Evolutionary conservation across 208 protist species (phyloP).

Genomic region (Leishmania martiniquensis): DNA sequence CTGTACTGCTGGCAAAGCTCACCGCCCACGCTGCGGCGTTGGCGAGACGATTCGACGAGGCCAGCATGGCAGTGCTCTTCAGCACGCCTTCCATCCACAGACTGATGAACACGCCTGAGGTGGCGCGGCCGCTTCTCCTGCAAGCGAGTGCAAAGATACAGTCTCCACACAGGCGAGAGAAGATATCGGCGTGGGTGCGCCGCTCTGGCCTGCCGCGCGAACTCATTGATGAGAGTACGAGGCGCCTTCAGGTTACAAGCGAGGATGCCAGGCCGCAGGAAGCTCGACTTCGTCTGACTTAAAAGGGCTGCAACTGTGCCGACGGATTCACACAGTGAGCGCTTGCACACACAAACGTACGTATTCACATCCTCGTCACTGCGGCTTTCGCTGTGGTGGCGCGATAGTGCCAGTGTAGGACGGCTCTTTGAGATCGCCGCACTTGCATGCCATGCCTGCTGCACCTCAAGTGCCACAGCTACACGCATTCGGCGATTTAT

Average conservation of each 20-base stretch:
- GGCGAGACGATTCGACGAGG: slow-evolving; percentile 63
- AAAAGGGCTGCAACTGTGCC: not conserved
- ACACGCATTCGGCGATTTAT: not conserved
- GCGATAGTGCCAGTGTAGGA: not conserved
- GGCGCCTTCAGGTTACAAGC: slow-evolving; percentile 20
- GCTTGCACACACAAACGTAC: too few species aligned
- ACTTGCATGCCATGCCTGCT: not conserved
- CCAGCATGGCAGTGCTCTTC: slow-evolving; percentile 68
- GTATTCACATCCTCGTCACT: not conserved
- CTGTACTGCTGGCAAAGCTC: slow-evolving; percentile 54
- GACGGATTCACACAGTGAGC: not conserved
- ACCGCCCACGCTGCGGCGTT: slow-evolving; percentile 50
- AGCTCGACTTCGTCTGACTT: slow-evolving; percentile 26
- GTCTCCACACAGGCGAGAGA: slow-evolving; percentile 52
- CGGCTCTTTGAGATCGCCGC: not conserved
- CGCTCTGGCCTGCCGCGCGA: slow-evolving; percentile 65
- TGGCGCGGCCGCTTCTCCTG: slow-evolving; percentile 70
- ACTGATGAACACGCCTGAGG: slow-evolving; percentile 43
- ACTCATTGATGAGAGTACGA: slow-evolving; percentile 27
- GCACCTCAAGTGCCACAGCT: not conserved
- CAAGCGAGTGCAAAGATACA: slow-evolving; percentile 47
- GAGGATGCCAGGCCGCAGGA: not conserved
- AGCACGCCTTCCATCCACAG: slow-evolving; percentile 68
- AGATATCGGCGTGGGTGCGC: slow-evolving; percentile 54
- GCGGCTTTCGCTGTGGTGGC: not conserved